Evolutionary conservation across 2,329 filamentous ascomycete genomes (phyloP).

Genomic region (Aspergillus udagawae): DNA sequence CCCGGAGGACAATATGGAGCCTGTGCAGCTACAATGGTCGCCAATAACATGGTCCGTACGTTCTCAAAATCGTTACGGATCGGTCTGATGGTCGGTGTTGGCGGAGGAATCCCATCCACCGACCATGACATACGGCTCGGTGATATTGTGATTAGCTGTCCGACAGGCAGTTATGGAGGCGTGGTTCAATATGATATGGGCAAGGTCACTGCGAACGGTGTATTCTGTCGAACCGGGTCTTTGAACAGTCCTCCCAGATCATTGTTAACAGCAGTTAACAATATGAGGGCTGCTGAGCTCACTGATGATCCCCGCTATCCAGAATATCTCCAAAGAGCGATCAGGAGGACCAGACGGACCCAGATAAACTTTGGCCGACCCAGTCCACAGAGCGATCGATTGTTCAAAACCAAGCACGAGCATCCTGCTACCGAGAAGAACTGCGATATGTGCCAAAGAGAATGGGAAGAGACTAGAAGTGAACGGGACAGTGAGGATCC

Average conservation of each 20-base stretch:
- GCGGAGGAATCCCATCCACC: slow-evolving; percentile 20
- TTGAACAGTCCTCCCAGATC: slow-evolving; percentile 13
- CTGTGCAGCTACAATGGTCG: slow-evolving; percentile 8
- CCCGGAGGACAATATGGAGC: slow-evolving; percentile 9
- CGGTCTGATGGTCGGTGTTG: slow-evolving; percentile 18
- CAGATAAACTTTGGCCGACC: slow-evolving; percentile 2
- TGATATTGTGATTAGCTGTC: slow-evolving; percentile 24
- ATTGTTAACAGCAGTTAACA: slow-evolving; percentile 8
- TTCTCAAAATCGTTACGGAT: slow-evolving; percentile 13
- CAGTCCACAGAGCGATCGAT: not conserved
- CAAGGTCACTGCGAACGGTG: slow-evolving; percentile 5
- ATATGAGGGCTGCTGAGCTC: slow-evolving; percentile 1
- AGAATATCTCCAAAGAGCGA: slow-evolving; percentile 5
- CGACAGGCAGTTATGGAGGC: slow-evolving; percentile 11
- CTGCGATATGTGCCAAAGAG: slow-evolving; percentile 3
- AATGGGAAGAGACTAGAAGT: slow-evolving; percentile 6
- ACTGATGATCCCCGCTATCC: slow-evolving; percentile 7
- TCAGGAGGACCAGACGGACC: slow-evolving; percentile 1
- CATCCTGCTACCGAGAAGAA: not conserved
- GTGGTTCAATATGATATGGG: slow-evolving; percentile 25
- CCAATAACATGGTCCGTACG: slow-evolving; percentile 9
- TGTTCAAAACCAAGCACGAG: slow-evolving; percentile 1
- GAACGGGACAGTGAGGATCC: slow-evolving; percentile 3
- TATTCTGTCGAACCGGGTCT: slow-evolving; percentile 9
- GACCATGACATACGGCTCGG: slow-evolving; percentile 24